phyloP scores from a whole-genome alignment of 495 filamentous ascomycete species.

The Penicillium cosmopolitanum region DNA sequence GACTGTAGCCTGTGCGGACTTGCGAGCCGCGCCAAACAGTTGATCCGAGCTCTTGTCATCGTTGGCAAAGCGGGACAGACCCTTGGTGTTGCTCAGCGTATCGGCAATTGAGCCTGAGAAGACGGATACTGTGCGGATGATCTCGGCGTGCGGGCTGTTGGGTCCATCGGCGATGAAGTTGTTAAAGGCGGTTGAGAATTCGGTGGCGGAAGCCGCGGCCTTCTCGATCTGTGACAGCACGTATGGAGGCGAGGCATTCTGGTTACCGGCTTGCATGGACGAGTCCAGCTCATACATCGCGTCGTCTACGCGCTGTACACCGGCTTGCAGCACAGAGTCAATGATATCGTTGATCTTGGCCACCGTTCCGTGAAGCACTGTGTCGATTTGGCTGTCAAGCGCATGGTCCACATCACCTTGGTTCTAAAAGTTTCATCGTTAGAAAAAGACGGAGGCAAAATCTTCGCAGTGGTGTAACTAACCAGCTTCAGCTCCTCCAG shows the following conservation, averaged over 20 bases:
- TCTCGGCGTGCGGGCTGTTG: slow-evolving; percentile 85
- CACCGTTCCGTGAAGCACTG: slow-evolving; percentile 78
- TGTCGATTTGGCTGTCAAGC: slow-evolving; percentile 89
- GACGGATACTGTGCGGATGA: slow-evolving; percentile 89
- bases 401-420: slow-evolving; percentile 79
- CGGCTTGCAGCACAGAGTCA: slow-evolving; percentile 92
- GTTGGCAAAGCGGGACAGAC: slow-evolving; percentile 88
- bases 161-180: slow-evolving; percentile 97
- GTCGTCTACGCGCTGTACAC: slow-evolving; percentile 93
- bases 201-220: slow-evolving; percentile 88
- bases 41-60: slow-evolving; percentile 93
- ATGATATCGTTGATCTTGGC: slow-evolving; percentile 97
- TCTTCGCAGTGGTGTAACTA: slow-evolving; percentile 6
- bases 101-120: slow-evolving; percentile 91
- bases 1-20: slow-evolving; percentile 85
- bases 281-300: slow-evolving; percentile 97
- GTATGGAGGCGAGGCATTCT: slow-evolving; percentile 94
- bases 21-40: slow-evolving; percentile 76
- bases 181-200: slow-evolving; percentile 97
- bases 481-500: slow-evolving; percentile 78
- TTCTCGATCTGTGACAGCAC: slow-evolving; percentile 97
- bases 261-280: slow-evolving; percentile 96
- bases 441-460: neutral
- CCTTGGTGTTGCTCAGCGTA: slow-evolving; percentile 95
- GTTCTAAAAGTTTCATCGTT: slow-evolving; percentile 35